Conservation (phyloP, 441 rosid species). For the Croton laevigatus region DNA sequence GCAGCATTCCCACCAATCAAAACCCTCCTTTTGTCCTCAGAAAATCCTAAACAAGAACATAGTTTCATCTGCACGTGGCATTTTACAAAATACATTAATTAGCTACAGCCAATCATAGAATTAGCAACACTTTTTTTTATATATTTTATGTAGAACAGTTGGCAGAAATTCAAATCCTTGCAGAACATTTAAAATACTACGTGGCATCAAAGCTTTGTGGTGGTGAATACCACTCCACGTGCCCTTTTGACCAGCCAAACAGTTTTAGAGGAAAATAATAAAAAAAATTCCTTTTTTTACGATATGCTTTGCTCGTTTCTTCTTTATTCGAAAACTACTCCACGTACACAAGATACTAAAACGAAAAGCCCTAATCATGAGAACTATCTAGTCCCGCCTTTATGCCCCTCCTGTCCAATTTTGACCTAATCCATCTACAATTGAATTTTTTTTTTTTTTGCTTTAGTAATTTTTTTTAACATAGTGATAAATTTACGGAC, state of each 20-base stretch:
- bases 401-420: neutral
- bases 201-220: slow-evolving; percentile 7
- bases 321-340: slow-evolving; percentile 25
- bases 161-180: neutral
- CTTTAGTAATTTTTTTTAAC: no score
- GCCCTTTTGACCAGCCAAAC: slow-evolving; percentile 35
- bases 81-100: neutral
- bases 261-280: neutral
- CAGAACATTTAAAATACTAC: neutral
- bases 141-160: neutral
- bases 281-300: neutral
- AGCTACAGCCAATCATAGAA: neutral
- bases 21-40: neutral
- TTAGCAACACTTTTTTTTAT: neutral
- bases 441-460: neutral
- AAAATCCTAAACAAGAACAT: neutral
- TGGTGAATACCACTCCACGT: slow-evolving; percentile 25
- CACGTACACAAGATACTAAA: slow-evolving; percentile 38
- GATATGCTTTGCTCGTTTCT: neutral
- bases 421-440: slow-evolving; percentile 14
- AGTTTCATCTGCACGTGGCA: slow-evolving; percentile 19
- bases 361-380: slow-evolving; percentile 16
- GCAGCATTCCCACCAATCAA: neutral
- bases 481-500: no score
- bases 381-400: slow-evolving; percentile 28